Percentiles rank a stretch among this genome's conserved stretches.
Conservation (phyloP, 192 early-diverging fungal species). For the Tieghemiomyces parasiticus region DNA sequence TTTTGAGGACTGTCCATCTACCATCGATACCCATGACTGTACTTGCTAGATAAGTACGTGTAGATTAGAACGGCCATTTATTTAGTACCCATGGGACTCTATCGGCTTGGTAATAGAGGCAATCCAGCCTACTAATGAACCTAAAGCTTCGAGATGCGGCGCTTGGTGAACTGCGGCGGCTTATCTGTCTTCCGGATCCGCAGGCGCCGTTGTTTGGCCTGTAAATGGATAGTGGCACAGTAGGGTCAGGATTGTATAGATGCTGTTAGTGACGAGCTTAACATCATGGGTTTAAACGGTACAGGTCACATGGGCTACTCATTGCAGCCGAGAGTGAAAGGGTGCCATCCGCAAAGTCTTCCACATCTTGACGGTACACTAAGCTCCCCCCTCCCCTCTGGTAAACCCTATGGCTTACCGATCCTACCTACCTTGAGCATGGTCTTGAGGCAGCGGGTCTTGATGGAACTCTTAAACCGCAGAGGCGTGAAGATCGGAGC, state of each 20-base stretch:
- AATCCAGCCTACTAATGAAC: too few relatives aligned
- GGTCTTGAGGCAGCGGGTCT: not conserved
- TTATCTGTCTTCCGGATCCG: not conserved
- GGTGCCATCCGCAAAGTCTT: too few relatives aligned
- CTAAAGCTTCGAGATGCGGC: not conserved
- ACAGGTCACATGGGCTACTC: not conserved
- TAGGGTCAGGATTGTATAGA: not conserved
- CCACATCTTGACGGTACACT: not conserved
- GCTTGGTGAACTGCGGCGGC: not conserved
- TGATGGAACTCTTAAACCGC: too few relatives aligned
- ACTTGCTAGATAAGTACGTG: not conserved
- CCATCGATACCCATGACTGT: not conserved
- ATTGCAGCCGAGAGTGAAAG: not conserved
- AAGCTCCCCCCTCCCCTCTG: not conserved
- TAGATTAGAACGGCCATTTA: not conserved
- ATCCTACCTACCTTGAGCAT: not conserved
- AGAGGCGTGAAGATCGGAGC: too few relatives aligned
- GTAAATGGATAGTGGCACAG: not conserved
- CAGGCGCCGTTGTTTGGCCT: not conserved
- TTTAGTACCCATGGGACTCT: not conserved
- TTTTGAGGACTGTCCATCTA: too few relatives aligned
- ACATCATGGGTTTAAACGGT: not conserved
- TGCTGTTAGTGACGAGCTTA: not conserved
- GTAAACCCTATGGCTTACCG: not conserved
- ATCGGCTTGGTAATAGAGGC: too few relatives aligned